A percentile compares a stretch with the other conserved stretches of the same genome.
phyloP scores from a whole-genome alignment of 306 rosid species.

The Trichosanthes truncata region DNA sequence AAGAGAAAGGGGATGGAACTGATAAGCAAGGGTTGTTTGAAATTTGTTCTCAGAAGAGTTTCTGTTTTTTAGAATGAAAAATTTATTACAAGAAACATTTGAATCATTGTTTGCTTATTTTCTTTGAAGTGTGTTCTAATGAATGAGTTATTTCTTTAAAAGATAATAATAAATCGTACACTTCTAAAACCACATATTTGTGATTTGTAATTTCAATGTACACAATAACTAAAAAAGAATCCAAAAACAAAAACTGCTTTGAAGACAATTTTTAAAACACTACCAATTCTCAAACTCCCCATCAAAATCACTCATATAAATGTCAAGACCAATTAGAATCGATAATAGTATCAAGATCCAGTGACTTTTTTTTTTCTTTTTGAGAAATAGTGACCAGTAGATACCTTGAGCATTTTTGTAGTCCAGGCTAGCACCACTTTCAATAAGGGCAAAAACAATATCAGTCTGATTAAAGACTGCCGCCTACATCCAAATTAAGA shows the following conservation, averaged over 20 bases:
- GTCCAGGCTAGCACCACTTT: constrained; percentile 73
- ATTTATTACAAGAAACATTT: neutral
- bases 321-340: neutral
- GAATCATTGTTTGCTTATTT: neutral
- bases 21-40: neutral
- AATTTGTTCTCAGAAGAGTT: neutral
- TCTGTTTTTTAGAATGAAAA: neutral
- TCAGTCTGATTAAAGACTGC: constrained; percentile 96
- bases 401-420: constrained; percentile 94
- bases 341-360: neutral
- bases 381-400: neutral
- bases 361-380: neutral
- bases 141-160: neutral
- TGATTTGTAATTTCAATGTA: neutral
- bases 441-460: constrained; percentile 85
- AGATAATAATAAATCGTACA: neutral
- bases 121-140: neutral
- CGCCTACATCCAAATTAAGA: constrained; percentile 45
- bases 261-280: neutral
- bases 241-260: neutral
- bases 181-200: neutral
- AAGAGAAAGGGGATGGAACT: neutral
- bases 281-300: neutral
- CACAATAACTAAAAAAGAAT: neutral
- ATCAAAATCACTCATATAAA: neutral